Evolutionary conservation across 2,329 filamentous ascomycete species (phyloP).

Genomic region (Colletotrichum tabaci): DNA sequence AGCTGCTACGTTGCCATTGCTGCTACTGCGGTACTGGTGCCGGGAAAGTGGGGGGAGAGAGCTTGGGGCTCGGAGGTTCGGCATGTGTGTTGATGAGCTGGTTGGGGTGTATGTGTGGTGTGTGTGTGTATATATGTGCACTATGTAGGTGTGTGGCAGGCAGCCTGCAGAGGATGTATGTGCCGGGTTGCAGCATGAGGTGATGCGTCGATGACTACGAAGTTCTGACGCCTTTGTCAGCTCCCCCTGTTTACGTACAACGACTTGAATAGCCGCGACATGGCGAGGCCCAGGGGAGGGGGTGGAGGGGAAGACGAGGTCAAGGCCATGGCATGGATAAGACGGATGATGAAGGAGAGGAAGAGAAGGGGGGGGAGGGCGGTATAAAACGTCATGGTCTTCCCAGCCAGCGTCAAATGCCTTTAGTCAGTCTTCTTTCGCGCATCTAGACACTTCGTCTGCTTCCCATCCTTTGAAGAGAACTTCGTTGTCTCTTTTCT

Average conservation of each 20-base stretch:
- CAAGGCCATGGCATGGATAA: conserved; percentile 27
- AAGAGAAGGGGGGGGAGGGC: not conserved
- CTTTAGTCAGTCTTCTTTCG: not conserved
- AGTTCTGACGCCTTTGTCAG: conserved; percentile 20
- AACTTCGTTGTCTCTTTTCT: not conserved
- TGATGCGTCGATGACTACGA: conserved; percentile 39
- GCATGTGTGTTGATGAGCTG: conserved; percentile 26
- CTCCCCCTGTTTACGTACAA: conserved; percentile 35
- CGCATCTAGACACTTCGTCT: not conserved
- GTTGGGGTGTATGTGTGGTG: not conserved
- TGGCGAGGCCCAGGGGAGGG: conserved; percentile 30
- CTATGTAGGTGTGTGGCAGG: no score
- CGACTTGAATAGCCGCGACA: conserved; percentile 7
- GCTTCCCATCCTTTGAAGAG: not conserved
- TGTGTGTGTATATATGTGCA: no score
- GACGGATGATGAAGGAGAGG: conserved; percentile 14
- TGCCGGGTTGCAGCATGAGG: conserved; percentile 31
- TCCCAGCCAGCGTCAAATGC: conserved; percentile 13
- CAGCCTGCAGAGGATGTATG: not conserved
- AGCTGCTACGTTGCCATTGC: conserved; percentile 30
- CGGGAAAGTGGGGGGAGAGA: conserved; percentile 13
- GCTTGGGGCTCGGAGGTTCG: conserved; percentile 39
- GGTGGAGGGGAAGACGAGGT: conserved; percentile 33
- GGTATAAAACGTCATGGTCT: conserved; percentile 24
- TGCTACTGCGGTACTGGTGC: conserved; percentile 13